phyloP scores from a whole-genome alignment of 768 basidiomycete species.

The Agaricus blazei region DNA sequence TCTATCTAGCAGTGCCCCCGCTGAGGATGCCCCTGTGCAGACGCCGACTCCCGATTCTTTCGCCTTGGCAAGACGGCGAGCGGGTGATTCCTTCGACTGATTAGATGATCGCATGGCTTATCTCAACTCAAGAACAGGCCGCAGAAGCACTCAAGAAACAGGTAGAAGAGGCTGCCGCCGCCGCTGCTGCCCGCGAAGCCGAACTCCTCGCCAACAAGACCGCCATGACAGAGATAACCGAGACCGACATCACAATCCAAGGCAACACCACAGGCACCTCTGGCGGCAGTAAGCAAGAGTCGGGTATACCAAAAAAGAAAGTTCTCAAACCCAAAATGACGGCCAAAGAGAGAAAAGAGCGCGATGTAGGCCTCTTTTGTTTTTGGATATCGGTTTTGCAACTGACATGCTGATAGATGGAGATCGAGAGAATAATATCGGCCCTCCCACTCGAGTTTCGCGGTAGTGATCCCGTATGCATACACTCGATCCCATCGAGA shows the following conservation, averaged over 20 bases:
- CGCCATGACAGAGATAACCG: constrained; percentile 33
- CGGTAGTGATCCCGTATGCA: constrained; percentile 76
- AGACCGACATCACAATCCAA: constrained; percentile 36
- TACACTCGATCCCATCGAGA: neutral
- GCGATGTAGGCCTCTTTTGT: constrained; percentile 44
- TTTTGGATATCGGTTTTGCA: neutral
- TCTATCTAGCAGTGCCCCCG: neutral
- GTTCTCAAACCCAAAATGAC: constrained; percentile 60
- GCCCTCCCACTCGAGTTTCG: constrained; percentile 87
- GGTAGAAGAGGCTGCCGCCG: constrained; percentile 28
- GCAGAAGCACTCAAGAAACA: constrained; percentile 45
- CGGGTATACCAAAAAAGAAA: constrained; percentile 43
- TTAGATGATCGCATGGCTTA: neutral
- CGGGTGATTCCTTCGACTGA: constrained; percentile 35
- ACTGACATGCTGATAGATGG: constrained; percentile 31
- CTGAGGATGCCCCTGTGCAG: constrained; percentile 24
- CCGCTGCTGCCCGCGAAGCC: constrained; percentile 18
- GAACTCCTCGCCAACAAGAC: constrained; percentile 28
- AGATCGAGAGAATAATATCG: constrained; percentile 66
- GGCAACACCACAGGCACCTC: constrained; percentile 29
- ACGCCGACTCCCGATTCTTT: constrained; percentile 61
- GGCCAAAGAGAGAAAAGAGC: constrained; percentile 80
- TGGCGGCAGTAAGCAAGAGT: constrained; percentile 12
- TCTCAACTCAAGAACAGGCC: constrained; percentile 43
- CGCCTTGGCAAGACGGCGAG: constrained; percentile 49